These are phyloP conservation scores for Sutorius eximius DNA, from an alignment of 1,284 basidiomycete species.

Conservation along the genomic window DNA sequence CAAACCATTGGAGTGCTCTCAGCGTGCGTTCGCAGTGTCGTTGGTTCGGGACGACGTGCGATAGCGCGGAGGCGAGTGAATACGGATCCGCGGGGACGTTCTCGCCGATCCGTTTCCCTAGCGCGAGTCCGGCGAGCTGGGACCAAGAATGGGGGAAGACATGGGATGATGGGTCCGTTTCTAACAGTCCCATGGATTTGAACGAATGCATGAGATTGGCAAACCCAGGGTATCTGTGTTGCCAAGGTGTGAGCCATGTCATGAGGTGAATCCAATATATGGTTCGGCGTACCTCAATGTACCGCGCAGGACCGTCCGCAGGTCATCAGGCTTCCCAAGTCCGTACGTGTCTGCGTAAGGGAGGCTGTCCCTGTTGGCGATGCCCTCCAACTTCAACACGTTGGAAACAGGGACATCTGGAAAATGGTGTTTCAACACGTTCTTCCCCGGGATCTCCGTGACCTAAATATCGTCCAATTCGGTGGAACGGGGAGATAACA, in stretches of 20 bases:
- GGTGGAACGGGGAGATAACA: neutral
- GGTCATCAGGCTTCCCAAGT: slow-evolving; percentile 48
- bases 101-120: slow-evolving; percentile 33
- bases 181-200: slow-evolving; percentile 72
- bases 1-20: slow-evolving; percentile 63
- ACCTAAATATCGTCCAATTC: slow-evolving; percentile 36
- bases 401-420: slow-evolving; percentile 65
- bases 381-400: slow-evolving; percentile 77
- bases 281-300: slow-evolving; percentile 65
- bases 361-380: slow-evolving; percentile 88
- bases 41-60: slow-evolving; percentile 37
- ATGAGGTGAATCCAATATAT: neutral
- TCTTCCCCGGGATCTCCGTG: slow-evolving; percentile 51
- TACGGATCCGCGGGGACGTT: slow-evolving; percentile 34
- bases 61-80: slow-evolving; percentile 42
- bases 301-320: slow-evolving; percentile 79
- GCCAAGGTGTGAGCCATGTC: neutral
- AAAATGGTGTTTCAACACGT: slow-evolving; percentile 63
- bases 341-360: slow-evolving; percentile 76
- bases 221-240: slow-evolving; percentile 82
- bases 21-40: slow-evolving; percentile 39
- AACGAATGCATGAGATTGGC: slow-evolving; percentile 75
- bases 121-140: slow-evolving; percentile 41
- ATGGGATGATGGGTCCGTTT: slow-evolving; percentile 34
- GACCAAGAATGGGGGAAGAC: slow-evolving; percentile 48